A percentile compares a stretch with the other conserved stretches of the same genome.
Evolutionary conservation across 75 land plant species (phyloP).

Genomic region (Cunninghamia lanceolata): DNA sequence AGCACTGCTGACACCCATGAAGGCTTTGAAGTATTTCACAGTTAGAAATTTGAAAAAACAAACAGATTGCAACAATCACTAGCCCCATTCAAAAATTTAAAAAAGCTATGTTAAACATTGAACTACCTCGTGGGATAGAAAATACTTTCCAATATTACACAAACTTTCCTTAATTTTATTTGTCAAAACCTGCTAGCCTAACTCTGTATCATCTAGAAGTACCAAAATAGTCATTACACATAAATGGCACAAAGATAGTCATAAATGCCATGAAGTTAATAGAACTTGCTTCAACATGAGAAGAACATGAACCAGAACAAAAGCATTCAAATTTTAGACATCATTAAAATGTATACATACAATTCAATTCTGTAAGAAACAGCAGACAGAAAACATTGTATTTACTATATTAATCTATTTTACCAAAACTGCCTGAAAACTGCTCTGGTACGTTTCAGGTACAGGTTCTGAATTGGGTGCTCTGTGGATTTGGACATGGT

Average conservation of each 20-base stretch:
- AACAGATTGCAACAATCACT: background rate
- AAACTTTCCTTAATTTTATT: background rate
- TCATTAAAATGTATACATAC: background rate
- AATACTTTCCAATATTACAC: background rate
- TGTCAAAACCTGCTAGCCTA: background rate
- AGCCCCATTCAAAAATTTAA: background rate
- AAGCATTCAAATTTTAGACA: background rate
- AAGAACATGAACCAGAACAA: background rate
- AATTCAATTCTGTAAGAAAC: background rate
- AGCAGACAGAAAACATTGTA: background rate
- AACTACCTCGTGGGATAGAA: background rate
- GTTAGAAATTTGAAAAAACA: background rate
- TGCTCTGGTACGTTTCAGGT: too few species aligned
- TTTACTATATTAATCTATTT: too few species aligned
- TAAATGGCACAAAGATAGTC: background rate
- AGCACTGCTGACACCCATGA: background rate
- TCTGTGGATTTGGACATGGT: too few species aligned
- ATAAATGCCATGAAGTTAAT: background rate
- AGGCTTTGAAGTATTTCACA: background rate
- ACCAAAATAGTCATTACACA: background rate
- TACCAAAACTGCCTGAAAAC: too few species aligned
- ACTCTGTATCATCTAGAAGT: background rate
- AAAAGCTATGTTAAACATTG: background rate
- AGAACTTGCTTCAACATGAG: background rate
- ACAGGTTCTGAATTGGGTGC: too few species aligned